Conservation (phyloP, 2,329 filamentous ascomycete genomes). For the Erysiphe neolycopersici region DNA sequence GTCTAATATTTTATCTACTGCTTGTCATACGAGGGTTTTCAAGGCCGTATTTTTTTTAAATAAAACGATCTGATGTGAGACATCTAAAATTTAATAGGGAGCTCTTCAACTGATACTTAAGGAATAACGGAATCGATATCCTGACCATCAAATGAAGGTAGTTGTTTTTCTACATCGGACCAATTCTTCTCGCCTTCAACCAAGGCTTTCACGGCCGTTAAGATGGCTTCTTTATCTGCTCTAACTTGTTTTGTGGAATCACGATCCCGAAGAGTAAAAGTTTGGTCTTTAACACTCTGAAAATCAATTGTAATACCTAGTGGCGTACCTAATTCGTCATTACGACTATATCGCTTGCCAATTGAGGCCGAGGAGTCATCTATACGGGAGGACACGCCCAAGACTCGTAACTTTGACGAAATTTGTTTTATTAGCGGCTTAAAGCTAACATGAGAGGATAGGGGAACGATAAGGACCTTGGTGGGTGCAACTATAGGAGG, state of each 20-base stretch:
- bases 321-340: slow-evolving; percentile 86
- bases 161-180: slow-evolving; percentile 43
- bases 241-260: slow-evolving; percentile 83
- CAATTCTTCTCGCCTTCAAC: slow-evolving; percentile 27
- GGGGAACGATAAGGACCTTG: slow-evolving; percentile 76
- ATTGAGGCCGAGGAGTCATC: slow-evolving; percentile 83
- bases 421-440: slow-evolving; percentile 47
- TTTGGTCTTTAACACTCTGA: slow-evolving; percentile 70
- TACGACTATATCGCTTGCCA: slow-evolving; percentile 80
- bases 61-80: too few relatives aligned
- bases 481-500: slow-evolving; percentile 63
- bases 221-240: slow-evolving; percentile 52
- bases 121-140: slow-evolving; percentile 17
- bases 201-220: slow-evolving; percentile 34
- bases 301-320: slow-evolving; percentile 90
- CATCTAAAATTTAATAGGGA: too few relatives aligned
- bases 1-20: too few relatives aligned
- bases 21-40: too few relatives aligned
- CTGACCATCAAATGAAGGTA: slow-evolving; percentile 69
- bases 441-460: slow-evolving; percentile 62
- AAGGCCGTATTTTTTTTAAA: too few relatives aligned
- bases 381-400: slow-evolving; percentile 58
- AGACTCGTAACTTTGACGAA: slow-evolving; percentile 46
- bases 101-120: background rate
- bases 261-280: slow-evolving; percentile 67